Evolutionary conservation across 1,139 yeast genomes (phyloP), one percentile per base, ranked within the genome.

Genomic region (Pneumocystis canis): DNA sequence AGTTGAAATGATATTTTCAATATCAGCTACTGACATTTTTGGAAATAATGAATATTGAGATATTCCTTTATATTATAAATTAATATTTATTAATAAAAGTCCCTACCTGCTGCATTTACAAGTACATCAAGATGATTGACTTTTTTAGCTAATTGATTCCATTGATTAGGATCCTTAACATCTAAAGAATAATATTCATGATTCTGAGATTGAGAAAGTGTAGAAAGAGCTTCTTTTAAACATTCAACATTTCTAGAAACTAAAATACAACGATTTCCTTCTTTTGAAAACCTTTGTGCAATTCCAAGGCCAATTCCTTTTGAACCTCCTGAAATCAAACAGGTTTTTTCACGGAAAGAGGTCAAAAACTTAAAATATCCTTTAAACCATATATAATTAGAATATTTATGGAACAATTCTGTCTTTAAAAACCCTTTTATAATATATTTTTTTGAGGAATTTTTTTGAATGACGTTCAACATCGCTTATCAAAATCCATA

Each of bases 241-340:
- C 71, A 68, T 0, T 72, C 70, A 54, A 72, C 74, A 64, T 80
- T 77, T 57, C 94, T 74, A 0, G 95, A 84, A 7, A 88, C 69
- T 20, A 87, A 72, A 0, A 87, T 78, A 14, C 87, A 77, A 20
- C 80, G 78, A 31, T 85, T 80, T 0, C 96, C 96, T 58, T 79
- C 71, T 0, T 68, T 61, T 0, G 95, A 84, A 40, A 90, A 75
- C 62, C 72, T 73, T 56, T 73, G 70, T 0, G 92, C 84, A 20
- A 90, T 80, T 0, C 84, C 83, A 5, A 78, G 75, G 0, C 98
- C 98, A 35, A 90, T 77, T 0, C 97, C 97, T 67, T 82, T 76
- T 0, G 96, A 87, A 0, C 89, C 96, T 0, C 98, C 98, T 0
- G 97, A 89, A 1, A 90, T 66, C 9, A 75, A 63, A 31, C 73